Conservation (phyloP, 2,329 filamentous ascomycete species). For the Hysterium pulicare region DNA sequence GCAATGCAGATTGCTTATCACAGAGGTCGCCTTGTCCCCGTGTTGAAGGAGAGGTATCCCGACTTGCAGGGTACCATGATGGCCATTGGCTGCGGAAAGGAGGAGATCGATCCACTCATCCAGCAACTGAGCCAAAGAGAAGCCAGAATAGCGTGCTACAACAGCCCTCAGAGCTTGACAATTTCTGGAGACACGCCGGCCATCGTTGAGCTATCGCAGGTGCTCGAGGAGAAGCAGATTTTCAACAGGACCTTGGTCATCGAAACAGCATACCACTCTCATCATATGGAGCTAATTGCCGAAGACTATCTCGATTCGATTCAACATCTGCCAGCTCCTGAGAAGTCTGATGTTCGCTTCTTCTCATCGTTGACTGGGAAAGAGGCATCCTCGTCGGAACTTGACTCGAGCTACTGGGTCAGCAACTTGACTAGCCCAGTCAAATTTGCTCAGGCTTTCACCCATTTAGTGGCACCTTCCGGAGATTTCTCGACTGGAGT, state of each 20-base stretch:
- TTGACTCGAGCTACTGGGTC: constrained; percentile 4
- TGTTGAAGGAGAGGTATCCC: constrained; percentile 6
- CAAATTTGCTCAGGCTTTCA: constrained; percentile 4
- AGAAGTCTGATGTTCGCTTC: not conserved
- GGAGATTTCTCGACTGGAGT: not conserved
- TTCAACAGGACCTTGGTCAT: constrained; percentile 43
- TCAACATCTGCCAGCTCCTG: not conserved
- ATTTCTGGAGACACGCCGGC: constrained; percentile 44
- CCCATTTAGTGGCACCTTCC: not conserved
- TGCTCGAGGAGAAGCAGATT: constrained; percentile 33
- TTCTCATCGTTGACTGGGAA: not conserved
- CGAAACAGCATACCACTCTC: constrained; percentile 45
- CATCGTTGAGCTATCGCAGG: constrained; percentile 31
- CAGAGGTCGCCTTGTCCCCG: constrained; percentile 18
- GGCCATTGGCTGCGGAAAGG: constrained; percentile 17
- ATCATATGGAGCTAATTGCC: constrained; percentile 21
- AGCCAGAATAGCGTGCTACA: constrained; percentile 27
- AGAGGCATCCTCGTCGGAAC: not conserved
- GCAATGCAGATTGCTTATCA: constrained; percentile 26
- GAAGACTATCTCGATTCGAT: constrained; percentile 15
- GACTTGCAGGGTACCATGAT: constrained; percentile 19
- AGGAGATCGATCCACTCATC: constrained; percentile 14
- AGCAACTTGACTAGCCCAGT: constrained; percentile 4
- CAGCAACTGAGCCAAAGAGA: constrained; percentile 1
- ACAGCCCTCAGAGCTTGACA: constrained; percentile 43